These are phyloP conservation scores for Salvia rosmarinus DNA, from an alignment of 257 asterid species.

Conservation along the genomic window DNA sequence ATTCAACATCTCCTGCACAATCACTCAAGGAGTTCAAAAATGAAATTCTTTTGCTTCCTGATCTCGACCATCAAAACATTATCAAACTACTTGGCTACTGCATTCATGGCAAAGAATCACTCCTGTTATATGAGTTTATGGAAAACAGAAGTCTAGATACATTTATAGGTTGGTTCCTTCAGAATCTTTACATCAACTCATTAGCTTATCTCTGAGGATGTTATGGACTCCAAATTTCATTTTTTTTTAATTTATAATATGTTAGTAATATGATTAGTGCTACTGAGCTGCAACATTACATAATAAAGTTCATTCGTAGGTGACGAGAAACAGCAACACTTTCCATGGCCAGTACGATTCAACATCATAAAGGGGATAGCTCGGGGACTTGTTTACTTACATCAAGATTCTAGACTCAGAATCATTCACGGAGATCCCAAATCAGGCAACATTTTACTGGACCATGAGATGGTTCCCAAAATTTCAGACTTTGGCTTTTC, in stretches of 20 bases:
- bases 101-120: slow-evolving; percentile 15
- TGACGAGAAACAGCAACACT: not conserved
- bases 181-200: not conserved
- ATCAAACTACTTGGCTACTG: slow-evolving; percentile 39
- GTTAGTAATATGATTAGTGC: not conserved
- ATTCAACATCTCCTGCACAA: not conserved
- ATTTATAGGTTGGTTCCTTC: slow-evolving; percentile 12
- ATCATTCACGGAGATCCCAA: slow-evolving; percentile 29
- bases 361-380: slow-evolving; percentile 35
- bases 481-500: slow-evolving; percentile 32
- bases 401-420: slow-evolving; percentile 26
- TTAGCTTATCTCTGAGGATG: not conserved
- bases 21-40: slow-evolving; percentile 6
- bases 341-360: slow-evolving; percentile 35
- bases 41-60: slow-evolving; percentile 19
- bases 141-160: slow-evolving; percentile 21
- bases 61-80: slow-evolving; percentile 33
- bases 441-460: slow-evolving; percentile 34
- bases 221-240: not conserved
- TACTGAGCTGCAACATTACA: not conserved
- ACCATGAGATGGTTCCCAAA: slow-evolving; percentile 36
- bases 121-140: slow-evolving; percentile 37
- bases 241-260: not conserved
- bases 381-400: slow-evolving; percentile 37
- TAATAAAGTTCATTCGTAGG: not conserved